These are phyloP conservation scores for Daldinia loculata DNA, from an alignment of 495 filamentous ascomycete genomes.

Conservation along the genomic window DNA sequence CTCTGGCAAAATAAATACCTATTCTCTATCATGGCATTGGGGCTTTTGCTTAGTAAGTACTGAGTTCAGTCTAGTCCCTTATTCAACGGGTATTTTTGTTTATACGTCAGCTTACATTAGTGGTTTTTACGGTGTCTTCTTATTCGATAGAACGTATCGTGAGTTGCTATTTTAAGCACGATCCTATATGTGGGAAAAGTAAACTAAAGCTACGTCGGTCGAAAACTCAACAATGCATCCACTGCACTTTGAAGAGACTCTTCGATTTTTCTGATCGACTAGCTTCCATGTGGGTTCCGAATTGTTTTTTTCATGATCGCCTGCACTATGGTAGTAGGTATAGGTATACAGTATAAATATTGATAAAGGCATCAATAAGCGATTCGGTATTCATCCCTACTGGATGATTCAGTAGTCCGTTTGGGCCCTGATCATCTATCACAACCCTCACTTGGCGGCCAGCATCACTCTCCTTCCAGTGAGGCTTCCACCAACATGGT, in stretches of 20 bases:
- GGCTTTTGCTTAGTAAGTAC: neutral
- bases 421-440: neutral
- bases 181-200: neutral
- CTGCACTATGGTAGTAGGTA: neutral
- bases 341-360: neutral
- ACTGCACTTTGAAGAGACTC: neutral
- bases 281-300: neutral
- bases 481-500: too few species aligned
- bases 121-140: neutral
- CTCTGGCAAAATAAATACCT: neutral
- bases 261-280: neutral
- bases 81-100: neutral
- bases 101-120: slow-evolving; percentile 1
- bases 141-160: neutral
- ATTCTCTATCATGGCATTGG: neutral
- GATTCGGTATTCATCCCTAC: neutral
- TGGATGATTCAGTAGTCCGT: neutral
- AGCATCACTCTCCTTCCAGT: neutral
- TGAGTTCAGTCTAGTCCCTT: neutral
- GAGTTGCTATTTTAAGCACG: neutral
- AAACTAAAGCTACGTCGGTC: neutral
- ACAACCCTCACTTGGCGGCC: neutral
- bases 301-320: neutral
- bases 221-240: neutral
- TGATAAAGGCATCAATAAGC: neutral